These are phyloP conservation scores for Lagenaria siceraria DNA, from an alignment of 306 rosid genomes.

Conservation along the genomic window DNA sequence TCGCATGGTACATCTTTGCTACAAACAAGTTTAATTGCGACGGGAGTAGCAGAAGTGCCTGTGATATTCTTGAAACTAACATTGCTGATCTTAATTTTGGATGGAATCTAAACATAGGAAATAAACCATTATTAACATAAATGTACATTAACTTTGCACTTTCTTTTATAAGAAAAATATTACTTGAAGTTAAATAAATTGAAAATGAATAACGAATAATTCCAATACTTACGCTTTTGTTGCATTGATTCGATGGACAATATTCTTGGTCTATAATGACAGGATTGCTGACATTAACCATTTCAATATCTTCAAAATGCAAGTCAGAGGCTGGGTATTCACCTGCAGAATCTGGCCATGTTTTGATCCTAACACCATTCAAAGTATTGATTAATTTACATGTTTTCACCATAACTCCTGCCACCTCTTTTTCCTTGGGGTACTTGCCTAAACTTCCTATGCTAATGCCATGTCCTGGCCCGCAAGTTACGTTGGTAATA, in stretches of 20 bases:
- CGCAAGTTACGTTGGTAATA: background rate
- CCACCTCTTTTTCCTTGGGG: background rate
- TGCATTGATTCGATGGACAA: constrained; percentile 34
- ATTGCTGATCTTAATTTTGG: background rate
- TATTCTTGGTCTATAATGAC: constrained; percentile 15
- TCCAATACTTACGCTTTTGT: background rate
- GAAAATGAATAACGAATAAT: background rate
- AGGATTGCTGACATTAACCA: background rate
- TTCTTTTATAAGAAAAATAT: no score
- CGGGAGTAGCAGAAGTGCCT: background rate
- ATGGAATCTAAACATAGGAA: background rate
- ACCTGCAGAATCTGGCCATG: constrained; percentile 23
- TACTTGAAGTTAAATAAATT: no score
- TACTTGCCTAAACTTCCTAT: no score
- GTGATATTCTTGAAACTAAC: background rate
- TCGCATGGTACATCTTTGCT: background rate
- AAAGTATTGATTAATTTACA: constrained; percentile 5
- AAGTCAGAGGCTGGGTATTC: constrained; percentile 14
- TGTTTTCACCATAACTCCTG: background rate
- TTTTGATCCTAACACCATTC: constrained; percentile 40
- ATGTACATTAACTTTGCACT: background rate
- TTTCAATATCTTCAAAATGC: background rate
- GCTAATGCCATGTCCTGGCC: background rate
- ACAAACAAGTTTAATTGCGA: background rate
- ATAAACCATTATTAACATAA: background rate